Evolutionary conservation across 2,329 filamentous ascomycete genomes (phyloP).

Genomic region (Alternaria sp.): DNA sequence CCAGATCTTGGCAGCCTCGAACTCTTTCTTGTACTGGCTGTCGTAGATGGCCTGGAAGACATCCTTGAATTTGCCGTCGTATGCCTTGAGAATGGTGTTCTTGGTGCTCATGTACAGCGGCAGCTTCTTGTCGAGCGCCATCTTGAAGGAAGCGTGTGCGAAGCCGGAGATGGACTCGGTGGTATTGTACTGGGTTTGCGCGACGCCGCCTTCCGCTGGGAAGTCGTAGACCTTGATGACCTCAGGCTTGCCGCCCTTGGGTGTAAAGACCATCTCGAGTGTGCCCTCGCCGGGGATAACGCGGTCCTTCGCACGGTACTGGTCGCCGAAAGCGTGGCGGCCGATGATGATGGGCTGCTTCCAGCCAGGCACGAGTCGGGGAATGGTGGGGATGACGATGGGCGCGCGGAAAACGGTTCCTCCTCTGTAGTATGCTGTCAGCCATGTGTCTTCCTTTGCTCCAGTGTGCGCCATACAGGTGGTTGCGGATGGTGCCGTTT

Average conservation of each 20-base stretch:
- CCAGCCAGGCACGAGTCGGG: constrained; percentile 94
- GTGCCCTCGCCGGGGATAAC: constrained; percentile 84
- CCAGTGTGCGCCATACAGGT: constrained; percentile 54
- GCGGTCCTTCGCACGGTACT: constrained; percentile 95
- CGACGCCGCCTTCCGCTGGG: constrained; percentile 82
- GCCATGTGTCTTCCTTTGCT: neutral
- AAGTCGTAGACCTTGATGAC: constrained; percentile 91
- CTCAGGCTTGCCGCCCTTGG: constrained; percentile 78
- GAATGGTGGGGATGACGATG: constrained; percentile 93
- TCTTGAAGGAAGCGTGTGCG: constrained; percentile 95
- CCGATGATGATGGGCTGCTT: constrained; percentile 99
- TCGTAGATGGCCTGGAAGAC: constrained; percentile 99
- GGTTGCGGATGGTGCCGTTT: constrained; percentile 82
- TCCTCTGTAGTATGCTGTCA: constrained; percentile 57
- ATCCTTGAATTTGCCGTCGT: constrained; percentile 98
- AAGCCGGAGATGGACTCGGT: constrained; percentile 94
- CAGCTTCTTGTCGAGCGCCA: constrained; percentile 82
- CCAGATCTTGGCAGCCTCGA: constrained; percentile 94
- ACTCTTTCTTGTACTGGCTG: constrained; percentile 80
- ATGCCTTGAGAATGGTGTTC: constrained; percentile 99
- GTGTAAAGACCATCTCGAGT: constrained; percentile 94
- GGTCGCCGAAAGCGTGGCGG: constrained; percentile 96
- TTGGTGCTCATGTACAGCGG: constrained; percentile 99
- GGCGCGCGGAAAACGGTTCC: constrained; percentile 99
- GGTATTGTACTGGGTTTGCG: constrained; percentile 98